Conservation (phyloP, 371 early-diverging fungal genomes). For the Conidiobolus incongruus region DNA sequence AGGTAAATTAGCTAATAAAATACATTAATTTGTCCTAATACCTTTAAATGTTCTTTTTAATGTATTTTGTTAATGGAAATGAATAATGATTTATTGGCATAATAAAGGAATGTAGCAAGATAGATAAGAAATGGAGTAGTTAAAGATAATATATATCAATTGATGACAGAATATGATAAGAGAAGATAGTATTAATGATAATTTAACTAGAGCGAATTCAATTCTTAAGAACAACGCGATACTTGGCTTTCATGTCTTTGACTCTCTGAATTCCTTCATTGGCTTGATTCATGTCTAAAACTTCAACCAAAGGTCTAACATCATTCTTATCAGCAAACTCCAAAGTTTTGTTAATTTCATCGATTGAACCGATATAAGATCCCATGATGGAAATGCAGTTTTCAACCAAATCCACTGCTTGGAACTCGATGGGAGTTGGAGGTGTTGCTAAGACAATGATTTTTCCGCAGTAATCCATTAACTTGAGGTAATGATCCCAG, state of each 20-base stretch:
- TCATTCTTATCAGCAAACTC: conserved; percentile 37
- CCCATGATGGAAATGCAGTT: conserved; percentile 28
- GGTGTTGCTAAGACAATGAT: conserved; percentile 42
- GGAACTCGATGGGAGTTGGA: conserved; percentile 20
- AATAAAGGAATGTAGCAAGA: too few relatives aligned
- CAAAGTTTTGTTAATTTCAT: too few relatives aligned
- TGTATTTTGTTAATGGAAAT: too few relatives aligned
- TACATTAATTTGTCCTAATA: too few relatives aligned
- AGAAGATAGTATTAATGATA: too few relatives aligned
- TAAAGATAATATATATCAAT: too few relatives aligned
- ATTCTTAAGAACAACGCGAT: neutral
- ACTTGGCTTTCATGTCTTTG: neutral
- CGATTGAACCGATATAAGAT: conserved; percentile 38
- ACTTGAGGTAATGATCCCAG: conserved; percentile 18
- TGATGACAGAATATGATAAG: too few relatives aligned
- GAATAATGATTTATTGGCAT: too few relatives aligned
- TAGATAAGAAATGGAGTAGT: too few relatives aligned
- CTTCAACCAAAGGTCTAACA: conserved; percentile 40
- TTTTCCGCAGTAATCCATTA: conserved; percentile 25
- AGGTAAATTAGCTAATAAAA: too few relatives aligned
- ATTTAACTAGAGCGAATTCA: too few relatives aligned
- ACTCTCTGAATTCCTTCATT: conserved; percentile 13
- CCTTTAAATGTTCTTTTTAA: too few relatives aligned
- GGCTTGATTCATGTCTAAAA: conserved; percentile 26
- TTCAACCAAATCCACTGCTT: conserved; percentile 15